Percentiles rank a stretch among this genome's conserved stretches.
These are phyloP conservation scores for Ophiosphaerella herpotricha DNA, from an alignment of 2,329 filamentous ascomycete species.

Conservation along the genomic window DNA sequence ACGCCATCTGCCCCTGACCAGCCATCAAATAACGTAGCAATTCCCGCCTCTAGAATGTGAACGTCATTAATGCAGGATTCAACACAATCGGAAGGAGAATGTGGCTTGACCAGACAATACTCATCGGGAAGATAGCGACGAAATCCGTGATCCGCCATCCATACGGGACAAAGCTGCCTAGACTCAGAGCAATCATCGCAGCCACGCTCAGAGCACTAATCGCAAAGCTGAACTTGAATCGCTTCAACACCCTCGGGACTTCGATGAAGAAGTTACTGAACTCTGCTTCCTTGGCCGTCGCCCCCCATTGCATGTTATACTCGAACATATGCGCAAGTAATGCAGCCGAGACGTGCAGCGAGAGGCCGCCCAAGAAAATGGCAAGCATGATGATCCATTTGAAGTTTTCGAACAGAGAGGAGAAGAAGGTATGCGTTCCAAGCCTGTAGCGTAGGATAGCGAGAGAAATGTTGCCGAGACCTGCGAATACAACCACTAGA, in stretches of 20 bases:
- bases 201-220: constrained; percentile 65
- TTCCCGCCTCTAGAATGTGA: constrained; percentile 65
- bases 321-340: constrained; percentile 82
- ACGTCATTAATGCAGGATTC: constrained; percentile 83
- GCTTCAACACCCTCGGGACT: constrained; percentile 75
- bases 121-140: constrained; percentile 76
- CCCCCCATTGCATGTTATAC: constrained; percentile 84
- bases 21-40: too few relatives aligned
- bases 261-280: constrained; percentile 86
- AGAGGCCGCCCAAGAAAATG: constrained; percentile 82
- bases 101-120: constrained; percentile 68
- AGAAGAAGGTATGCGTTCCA: constrained; percentile 58
- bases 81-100: constrained; percentile 73
- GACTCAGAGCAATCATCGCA: constrained; percentile 67
- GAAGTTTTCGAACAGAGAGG: constrained; percentile 60
- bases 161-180: constrained; percentile 62
- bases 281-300: constrained; percentile 81
- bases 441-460: constrained; percentile 68
- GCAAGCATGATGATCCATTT: constrained; percentile 70
- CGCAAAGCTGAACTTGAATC: constrained; percentile 69
- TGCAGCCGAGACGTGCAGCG: constrained; percentile 79
- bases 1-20: too few relatives aligned
- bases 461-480: constrained; percentile 63
- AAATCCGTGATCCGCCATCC: constrained; percentile 54
- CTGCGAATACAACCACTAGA: constrained; percentile 68